phyloP scores from a whole-genome alignment of 2,329 filamentous ascomycete species.

The Aureobasidium sp. region DNA sequence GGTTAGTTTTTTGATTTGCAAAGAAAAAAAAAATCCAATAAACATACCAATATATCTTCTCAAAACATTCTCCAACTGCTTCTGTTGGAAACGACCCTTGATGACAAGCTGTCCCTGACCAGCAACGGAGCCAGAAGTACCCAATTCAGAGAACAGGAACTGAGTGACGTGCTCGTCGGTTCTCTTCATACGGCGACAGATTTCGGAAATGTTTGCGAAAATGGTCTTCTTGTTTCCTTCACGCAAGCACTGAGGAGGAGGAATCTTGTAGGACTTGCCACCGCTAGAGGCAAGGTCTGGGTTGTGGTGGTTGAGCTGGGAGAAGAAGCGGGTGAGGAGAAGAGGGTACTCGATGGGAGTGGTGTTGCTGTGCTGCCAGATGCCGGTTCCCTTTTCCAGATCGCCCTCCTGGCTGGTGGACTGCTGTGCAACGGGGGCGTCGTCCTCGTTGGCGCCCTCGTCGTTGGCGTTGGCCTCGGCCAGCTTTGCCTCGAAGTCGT shows the following conservation, averaged over 20 bases:
- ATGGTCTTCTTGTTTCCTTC: slow-evolving; percentile 99
- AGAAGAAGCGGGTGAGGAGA: slow-evolving; percentile 89
- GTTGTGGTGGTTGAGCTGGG: slow-evolving; percentile 88
- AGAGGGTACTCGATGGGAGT: slow-evolving; percentile 75
- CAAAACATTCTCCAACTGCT: slow-evolving; percentile 96
- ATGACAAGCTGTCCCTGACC: slow-evolving; percentile 90
- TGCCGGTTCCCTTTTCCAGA: slow-evolving; percentile 78
- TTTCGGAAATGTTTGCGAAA: slow-evolving; percentile 97
- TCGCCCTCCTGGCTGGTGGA: slow-evolving; percentile 57
- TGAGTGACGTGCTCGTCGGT: slow-evolving; percentile 88
- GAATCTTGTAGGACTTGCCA: slow-evolving; percentile 97
- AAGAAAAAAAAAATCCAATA: neutral
- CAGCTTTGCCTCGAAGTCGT: slow-evolving; percentile 62
- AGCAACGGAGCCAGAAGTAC: slow-evolving; percentile 92
- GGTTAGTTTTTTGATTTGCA: slow-evolving; percentile 22
- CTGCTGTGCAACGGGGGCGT: slow-evolving; percentile 20
- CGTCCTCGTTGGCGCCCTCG: slow-evolving; percentile 41
- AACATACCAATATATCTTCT: slow-evolving; percentile 84
- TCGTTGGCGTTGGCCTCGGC: slow-evolving; percentile 53
- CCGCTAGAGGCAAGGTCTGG: slow-evolving; percentile 73
- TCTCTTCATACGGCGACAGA: slow-evolving; percentile 99
- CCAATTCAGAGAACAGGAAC: slow-evolving; percentile 96
- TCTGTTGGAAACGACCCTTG: slow-evolving; percentile 99
- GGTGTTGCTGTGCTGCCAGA: slow-evolving; percentile 78
- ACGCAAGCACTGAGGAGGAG: slow-evolving; percentile 93